Evolutionary conservation across 2,329 filamentous ascomycete species (phyloP), one percentile per base, ranked within the genome.

Genomic region (Penicillium sp.): DNA sequence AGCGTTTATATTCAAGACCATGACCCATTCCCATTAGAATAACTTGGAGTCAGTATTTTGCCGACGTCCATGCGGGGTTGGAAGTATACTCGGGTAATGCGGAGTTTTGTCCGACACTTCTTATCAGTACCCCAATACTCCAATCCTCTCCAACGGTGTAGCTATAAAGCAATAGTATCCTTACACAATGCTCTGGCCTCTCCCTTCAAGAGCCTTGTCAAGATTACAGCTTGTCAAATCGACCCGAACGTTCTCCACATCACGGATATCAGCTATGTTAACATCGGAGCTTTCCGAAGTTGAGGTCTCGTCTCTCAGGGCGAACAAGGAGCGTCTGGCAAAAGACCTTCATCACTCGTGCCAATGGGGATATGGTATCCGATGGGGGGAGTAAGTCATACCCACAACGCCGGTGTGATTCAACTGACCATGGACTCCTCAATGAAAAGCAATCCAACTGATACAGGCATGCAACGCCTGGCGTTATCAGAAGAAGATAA

Each of bases 381-480:
- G 79, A 73, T 90, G 86, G 86, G 87, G 87, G 73, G 77, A 81
- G 86, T 86, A 78, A 74, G 83, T 77, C 51, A 29, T 39, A 31
- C 11, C 14, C 6, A n/a, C n/a, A 7, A n/a, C 14, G 4, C 13
- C 34, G 21, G 34, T 43, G 38, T 29, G 13, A 6, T 8, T n/a
- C 24, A 27, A 42, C 47, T 47, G 51, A 51, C 16, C 16, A 24
- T 47, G 48, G 34, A 46, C 11, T 38, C 18, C n/a, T 13, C 16
- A n/a, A 16, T 24, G n/a, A 50, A 42, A 38, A 75, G 73, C 57
- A 65, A 62, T 7, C 59, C 67, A 32, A 88, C 83, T 11, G 85
- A 92, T 55, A 89, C 86, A 1, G 90, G 90, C 54, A 93, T 93
- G 90, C 83, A 84, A 24, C 86, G 90, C 1, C 82, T 93, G 1